These are phyloP conservation scores for Scenedesmus sp. DNA, from an alignment of 163 green algal species.

Conservation along the genomic window DNA sequence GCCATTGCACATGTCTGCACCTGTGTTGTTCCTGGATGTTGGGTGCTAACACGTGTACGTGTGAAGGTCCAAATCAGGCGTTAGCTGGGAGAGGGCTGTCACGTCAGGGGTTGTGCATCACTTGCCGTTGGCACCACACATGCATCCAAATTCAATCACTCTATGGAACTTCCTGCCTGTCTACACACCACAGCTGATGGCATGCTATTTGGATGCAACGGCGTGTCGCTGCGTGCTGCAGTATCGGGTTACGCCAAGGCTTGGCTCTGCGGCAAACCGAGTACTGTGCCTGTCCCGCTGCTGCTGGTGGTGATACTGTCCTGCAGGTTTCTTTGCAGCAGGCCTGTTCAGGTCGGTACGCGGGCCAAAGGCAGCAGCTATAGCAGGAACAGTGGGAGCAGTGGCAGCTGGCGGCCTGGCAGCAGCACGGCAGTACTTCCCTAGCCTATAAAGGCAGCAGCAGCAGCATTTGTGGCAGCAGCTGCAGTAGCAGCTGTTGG, in stretches of 20 bases:
- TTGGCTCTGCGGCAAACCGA: too few relatives aligned
- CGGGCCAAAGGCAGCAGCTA: slow-evolving; percentile 78
- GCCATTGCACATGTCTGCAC: neutral
- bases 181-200: too few relatives aligned
- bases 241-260: too few relatives aligned
- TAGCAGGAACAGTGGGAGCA: slow-evolving; percentile 80
- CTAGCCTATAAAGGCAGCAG: slow-evolving; percentile 37
- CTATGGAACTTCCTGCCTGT: too few relatives aligned
- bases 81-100: too few relatives aligned
- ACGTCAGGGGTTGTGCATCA: too few relatives aligned
- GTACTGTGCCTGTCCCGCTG: neutral
- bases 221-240: too few relatives aligned
- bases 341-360: slow-evolving; percentile 84
- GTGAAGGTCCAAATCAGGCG: too few relatives aligned
- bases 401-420: slow-evolving; percentile 69
- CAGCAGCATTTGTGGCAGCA: neutral
- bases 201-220: too few relatives aligned
- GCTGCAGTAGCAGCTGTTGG: neutral
- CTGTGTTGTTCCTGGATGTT: neutral
- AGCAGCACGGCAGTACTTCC: slow-evolving; percentile 67
- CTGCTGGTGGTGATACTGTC: neutral
- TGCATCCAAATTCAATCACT: too few relatives aligned
- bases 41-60: too few relatives aligned
- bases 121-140: too few relatives aligned
- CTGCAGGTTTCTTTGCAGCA: slow-evolving; percentile 77